Evolutionary conservation across 805 yeast species (phyloP).

Genomic region (Saccharomycopsis selenospora): DNA sequence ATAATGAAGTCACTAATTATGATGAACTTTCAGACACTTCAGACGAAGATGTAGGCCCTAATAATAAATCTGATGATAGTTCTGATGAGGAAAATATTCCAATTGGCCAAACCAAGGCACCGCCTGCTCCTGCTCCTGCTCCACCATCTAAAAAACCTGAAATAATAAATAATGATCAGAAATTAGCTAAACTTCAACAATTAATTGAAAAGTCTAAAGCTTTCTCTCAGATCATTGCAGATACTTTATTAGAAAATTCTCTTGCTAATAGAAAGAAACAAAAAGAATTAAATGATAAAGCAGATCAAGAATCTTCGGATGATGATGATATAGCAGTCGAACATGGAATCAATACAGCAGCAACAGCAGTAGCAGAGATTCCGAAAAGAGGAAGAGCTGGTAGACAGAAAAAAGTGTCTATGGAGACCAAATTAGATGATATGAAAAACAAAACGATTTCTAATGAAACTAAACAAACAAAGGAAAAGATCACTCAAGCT

Average conservation of each 20-base stretch:
- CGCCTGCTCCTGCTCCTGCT: no score
- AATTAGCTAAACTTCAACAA: conserved; percentile 59
- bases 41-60: no score
- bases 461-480: conserved; percentile 24
- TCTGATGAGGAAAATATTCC: no score
- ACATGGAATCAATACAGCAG: conserved; percentile 21
- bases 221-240: conserved; percentile 79
- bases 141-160: no score
- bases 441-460: conserved; percentile 12
- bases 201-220: conserved; percentile 84
- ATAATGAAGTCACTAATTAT: no score
- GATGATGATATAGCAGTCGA: conserved; percentile 24
- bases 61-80: no score
- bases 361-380: not conserved
- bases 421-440: conserved; percentile 20
- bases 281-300: conserved; percentile 18
- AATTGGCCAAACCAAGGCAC: no score
- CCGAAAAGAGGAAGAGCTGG: conserved; percentile 8
- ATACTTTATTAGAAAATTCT: conserved; percentile 55
- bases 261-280: conserved; percentile 29
- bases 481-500: conserved; percentile 22
- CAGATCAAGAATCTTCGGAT: conserved; percentile 15
- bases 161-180: no score
- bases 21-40: no score
- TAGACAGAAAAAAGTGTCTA: conserved; percentile 19